Evolutionary conservation across 768 basidiomycete species (phyloP).

Genomic region (Coprinellus aureogranulatus): DNA sequence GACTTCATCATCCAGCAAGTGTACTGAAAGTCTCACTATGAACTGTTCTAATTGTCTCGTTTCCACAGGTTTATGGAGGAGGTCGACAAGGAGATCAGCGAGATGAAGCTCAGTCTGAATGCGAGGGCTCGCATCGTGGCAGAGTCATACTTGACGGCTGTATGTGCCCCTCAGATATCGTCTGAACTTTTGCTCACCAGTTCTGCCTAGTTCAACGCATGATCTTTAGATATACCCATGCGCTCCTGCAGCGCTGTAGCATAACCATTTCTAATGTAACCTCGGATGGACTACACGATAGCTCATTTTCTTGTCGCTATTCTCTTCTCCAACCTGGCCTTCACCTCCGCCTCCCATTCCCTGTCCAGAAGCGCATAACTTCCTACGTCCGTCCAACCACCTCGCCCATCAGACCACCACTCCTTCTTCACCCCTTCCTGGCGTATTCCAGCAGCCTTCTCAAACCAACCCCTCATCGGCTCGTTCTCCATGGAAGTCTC

Average conservation of each 20-base stretch:
- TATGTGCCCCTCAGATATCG: slow-evolving; percentile 36
- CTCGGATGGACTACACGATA: neutral
- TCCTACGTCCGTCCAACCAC: slow-evolving; percentile 36
- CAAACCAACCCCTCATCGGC: slow-evolving; percentile 47
- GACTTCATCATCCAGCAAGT: slow-evolving; percentile 98
- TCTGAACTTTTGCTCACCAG: slow-evolving; percentile 5
- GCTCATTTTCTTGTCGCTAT: slow-evolving; percentile 13
- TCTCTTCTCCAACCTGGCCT: slow-evolving; percentile 28
- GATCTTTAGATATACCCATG: slow-evolving; percentile 16
- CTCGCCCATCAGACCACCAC: slow-evolving; percentile 36
- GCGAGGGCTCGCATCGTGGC: slow-evolving; percentile 96
- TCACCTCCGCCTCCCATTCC: slow-evolving; percentile 40
- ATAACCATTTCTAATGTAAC: neutral
- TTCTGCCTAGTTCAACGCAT: slow-evolving; percentile 37
- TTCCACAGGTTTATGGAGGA: slow-evolving; percentile 90
- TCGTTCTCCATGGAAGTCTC: slow-evolving; percentile 40
- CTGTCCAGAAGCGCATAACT: slow-evolving; percentile 42
- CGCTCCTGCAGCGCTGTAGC: slow-evolving; percentile 7
- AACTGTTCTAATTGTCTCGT: slow-evolving; percentile 2
- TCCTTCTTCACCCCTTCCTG: slow-evolving; percentile 39
- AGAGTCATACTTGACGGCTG: slow-evolving; percentile 91
- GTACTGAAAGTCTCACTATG: slow-evolving; percentile 1
- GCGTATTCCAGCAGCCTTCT: slow-evolving; percentile 36
- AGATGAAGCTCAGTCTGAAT: slow-evolving; percentile 97
- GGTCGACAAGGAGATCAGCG: slow-evolving; percentile 98